These are phyloP conservation scores for Isabelozyma pseudorhagii DNA, from an alignment of 805 yeast species.

Conservation along the genomic window DNA sequence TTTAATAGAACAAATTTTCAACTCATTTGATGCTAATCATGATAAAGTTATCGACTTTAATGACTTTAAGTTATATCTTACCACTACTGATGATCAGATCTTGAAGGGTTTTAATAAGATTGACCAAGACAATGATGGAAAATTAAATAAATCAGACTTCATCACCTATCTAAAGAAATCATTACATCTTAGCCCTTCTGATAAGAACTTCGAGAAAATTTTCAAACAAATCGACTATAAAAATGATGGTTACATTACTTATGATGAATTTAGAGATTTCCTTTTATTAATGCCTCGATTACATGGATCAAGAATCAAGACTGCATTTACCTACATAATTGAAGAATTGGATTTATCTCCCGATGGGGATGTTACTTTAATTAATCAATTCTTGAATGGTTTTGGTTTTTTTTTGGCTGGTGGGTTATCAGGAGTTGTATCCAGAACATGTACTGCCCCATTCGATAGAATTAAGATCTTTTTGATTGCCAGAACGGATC, in stretches of 20 bases:
- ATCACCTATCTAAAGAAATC: conserved; percentile 55
- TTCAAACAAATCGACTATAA: conserved; percentile 55
- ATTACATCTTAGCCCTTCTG: conserved; percentile 52
- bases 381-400: conserved; percentile 75
- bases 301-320: conserved; percentile 70
- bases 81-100: conserved; percentile 69
- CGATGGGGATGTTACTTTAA: conserved; percentile 89
- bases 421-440: conserved; percentile 91
- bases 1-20: conserved; percentile 56
- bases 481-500: conserved; percentile 84
- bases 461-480: conserved; percentile 93
- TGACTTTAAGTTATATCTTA: conserved; percentile 64
- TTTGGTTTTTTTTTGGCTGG: conserved; percentile 93
- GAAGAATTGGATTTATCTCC: conserved; percentile 79
- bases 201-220: conserved; percentile 50
- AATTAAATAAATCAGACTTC: conserved; percentile 62
- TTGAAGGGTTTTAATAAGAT: conserved; percentile 62
- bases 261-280: conserved; percentile 83
- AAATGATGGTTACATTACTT: conserved; percentile 67
- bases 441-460: conserved; percentile 96
- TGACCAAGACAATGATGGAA: conserved; percentile 74
- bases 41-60: conserved; percentile 59
- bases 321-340: conserved; percentile 78
- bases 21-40: conserved; percentile 54
- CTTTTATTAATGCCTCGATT: conserved; percentile 78